A percentile compares a stretch with the other conserved stretches of the same genome.
Conservation (phyloP, 129 eudicot species). For the Centella asiatica region DNA sequence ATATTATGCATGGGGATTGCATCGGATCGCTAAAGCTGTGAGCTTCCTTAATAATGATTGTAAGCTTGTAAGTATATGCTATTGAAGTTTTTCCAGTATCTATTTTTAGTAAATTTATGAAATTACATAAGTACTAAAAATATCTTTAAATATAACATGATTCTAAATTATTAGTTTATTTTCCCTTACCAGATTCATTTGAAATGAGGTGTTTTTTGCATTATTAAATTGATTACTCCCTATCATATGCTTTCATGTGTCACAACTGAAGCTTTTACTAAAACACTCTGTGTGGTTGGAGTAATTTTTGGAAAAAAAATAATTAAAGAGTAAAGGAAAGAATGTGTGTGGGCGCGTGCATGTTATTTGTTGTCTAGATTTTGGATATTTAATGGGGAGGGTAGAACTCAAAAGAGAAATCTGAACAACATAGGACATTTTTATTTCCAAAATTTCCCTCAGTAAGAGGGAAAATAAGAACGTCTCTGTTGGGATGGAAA, state of each 20-base stretch:
- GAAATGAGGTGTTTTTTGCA: not conserved
- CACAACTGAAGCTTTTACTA: not conserved
- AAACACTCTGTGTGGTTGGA: not conserved
- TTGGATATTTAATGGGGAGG: not conserved
- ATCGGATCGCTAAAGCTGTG: conserved; percentile 93
- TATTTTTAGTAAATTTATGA: not conserved
- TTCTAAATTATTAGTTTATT: not conserved
- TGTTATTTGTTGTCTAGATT: too few relatives aligned
- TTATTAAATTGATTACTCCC: not conserved
- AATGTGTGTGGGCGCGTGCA: not conserved
- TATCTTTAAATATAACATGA: too few relatives aligned
- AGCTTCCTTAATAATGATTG: conserved; percentile 98
- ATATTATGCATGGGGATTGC: conserved; percentile 93
- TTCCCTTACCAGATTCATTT: too few relatives aligned
- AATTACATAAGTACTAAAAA: conserved; percentile 9
- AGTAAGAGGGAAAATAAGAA: not conserved
- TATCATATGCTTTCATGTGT: not conserved
- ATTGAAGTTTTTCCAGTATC: not conserved
- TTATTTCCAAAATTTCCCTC: not conserved
- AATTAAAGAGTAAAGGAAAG: too few relatives aligned
- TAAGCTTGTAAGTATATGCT: conserved; percentile 66
- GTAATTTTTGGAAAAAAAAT: too few relatives aligned
- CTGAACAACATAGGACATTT: not conserved
- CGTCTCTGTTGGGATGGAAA: too few relatives aligned
- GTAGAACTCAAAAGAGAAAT: not conserved